Evolutionary conservation across 2,329 filamentous ascomycete species (phyloP).

Genomic region (Scedosporium dehoogii): DNA sequence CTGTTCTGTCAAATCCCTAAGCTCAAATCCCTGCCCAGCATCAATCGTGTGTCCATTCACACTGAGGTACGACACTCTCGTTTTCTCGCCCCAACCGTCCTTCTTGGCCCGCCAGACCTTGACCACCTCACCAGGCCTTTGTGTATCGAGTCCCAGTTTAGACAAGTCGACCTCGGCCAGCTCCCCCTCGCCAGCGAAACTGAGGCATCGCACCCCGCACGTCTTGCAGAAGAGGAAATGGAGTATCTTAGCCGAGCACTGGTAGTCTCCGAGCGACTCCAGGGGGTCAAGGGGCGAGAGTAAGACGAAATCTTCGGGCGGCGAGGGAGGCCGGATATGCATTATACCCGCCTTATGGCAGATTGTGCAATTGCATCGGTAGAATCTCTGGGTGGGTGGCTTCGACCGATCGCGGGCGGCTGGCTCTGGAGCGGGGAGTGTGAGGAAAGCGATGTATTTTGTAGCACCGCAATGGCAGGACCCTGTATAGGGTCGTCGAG

Average conservation of each 20-base stretch:
- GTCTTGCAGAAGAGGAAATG: slow-evolving; percentile 36
- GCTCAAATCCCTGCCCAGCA: slow-evolving; percentile 24
- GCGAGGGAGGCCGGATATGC: slow-evolving; percentile 27
- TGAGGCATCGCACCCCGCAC: slow-evolving; percentile 35
- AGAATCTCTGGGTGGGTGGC: slow-evolving; percentile 15
- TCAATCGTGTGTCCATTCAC: slow-evolving; percentile 28
- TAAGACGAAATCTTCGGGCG: slow-evolving; percentile 6
- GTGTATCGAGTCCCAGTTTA: background rate
- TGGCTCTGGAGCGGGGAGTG: slow-evolving; percentile 22
- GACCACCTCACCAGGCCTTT: background rate
- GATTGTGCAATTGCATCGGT: slow-evolving; percentile 36
- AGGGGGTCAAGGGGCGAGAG: background rate
- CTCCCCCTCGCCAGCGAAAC: slow-evolving; percentile 24
- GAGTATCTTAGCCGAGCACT: slow-evolving; percentile 17
- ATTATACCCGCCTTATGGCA: slow-evolving; percentile 38
- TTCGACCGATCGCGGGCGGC: slow-evolving; percentile 11
- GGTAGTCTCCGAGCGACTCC: slow-evolving; percentile 21
- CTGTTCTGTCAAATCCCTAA: slow-evolving; percentile 25
- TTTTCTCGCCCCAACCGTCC: background rate
- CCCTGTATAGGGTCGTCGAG: slow-evolving; percentile 19
- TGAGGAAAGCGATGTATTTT: slow-evolving; percentile 31
- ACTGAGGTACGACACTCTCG: slow-evolving; percentile 20
- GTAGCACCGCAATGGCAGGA: slow-evolving; percentile 37
- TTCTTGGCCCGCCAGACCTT: background rate
- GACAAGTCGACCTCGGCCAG: background rate